Conservation (phyloP, 169 alveolate species). For the Eimeria tenella region DNA sequence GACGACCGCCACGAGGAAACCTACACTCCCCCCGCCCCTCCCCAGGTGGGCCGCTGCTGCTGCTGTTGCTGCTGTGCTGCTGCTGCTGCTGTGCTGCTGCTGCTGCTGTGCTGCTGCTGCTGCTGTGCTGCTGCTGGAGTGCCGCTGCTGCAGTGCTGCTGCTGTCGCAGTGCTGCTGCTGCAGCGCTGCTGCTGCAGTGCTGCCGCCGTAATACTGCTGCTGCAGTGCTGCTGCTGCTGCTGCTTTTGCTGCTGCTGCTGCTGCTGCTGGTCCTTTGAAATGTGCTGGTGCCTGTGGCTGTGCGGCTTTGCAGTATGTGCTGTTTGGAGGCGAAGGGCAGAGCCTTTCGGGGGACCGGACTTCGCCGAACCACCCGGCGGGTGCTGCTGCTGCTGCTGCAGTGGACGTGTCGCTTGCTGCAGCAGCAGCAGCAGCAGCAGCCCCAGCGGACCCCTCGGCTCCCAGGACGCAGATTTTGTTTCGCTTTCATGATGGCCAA, state of each 20-base stretch:
- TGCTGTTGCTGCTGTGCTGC: neutral
- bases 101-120: too few species aligned
- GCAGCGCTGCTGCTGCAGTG: too few species aligned
- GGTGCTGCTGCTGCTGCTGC: conserved; percentile 21
- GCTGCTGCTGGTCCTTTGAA: neutral
- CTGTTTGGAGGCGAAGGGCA: conserved; percentile 72
- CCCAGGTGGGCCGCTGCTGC: conserved; percentile 12
- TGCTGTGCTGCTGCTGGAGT: too few species aligned
- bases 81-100: too few species aligned
- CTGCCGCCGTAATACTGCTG: too few species aligned
- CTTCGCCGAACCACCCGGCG: neutral
- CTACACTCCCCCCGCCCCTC: conserved; percentile 57
- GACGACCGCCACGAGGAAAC: conserved; percentile 87
- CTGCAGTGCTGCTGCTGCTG: too few species aligned
- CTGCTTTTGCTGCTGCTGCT: too few species aligned
- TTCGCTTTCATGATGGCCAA: conserved; percentile 92
- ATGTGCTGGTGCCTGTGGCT: neutral
- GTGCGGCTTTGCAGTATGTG: conserved; percentile 12
- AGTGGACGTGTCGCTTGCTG: conserved; percentile 42
- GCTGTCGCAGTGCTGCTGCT: neutral
- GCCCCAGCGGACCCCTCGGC: conserved; percentile 83
- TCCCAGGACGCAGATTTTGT: conserved; percentile 88
- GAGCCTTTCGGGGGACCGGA: conserved; percentile 31
- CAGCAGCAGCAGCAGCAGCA: conserved; percentile 83
- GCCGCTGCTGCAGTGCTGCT: too few species aligned